Evolutionary conservation across 768 basidiomycete species (phyloP).

Genomic region (Boletus rubropictus): DNA sequence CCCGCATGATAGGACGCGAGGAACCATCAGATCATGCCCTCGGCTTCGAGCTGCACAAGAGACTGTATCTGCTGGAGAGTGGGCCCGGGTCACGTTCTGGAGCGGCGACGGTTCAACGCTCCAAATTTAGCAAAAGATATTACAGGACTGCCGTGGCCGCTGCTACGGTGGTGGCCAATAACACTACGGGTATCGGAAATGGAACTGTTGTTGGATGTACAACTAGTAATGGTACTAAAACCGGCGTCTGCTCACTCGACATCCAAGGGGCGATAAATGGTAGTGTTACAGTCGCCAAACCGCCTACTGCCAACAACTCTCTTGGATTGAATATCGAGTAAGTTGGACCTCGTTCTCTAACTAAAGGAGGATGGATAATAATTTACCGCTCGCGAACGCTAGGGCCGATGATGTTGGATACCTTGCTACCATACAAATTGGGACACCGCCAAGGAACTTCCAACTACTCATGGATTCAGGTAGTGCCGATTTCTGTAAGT

Average conservation of each 20-base stretch:
- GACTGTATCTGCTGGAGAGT: constrained; percentile 35
- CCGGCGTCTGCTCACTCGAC: constrained; percentile 34
- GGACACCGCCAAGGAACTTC: constrained; percentile 57
- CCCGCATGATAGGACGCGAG: constrained; percentile 59
- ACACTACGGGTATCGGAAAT: constrained; percentile 5
- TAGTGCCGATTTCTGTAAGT: constrained; percentile 54
- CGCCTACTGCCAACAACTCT: constrained; percentile 44
- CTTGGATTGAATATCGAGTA: constrained; percentile 69
- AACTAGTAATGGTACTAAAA: constrained; percentile 12
- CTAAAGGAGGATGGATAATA: not conserved
- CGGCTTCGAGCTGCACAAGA: constrained; percentile 38
- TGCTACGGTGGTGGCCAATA: constrained; percentile 1
- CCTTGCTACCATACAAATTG: constrained; percentile 54
- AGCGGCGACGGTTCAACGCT: not conserved
- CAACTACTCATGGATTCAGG: constrained; percentile 65
- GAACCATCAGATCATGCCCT: constrained; percentile 47
- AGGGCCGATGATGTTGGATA: constrained; percentile 54
- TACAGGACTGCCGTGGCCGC: constrained; percentile 10
- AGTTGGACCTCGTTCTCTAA: constrained; percentile 16
- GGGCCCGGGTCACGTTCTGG: constrained; percentile 14
- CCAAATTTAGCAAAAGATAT: constrained; percentile 5
- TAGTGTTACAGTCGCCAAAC: constrained; percentile 39
- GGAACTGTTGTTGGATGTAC: constrained; percentile 9
- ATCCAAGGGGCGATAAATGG: constrained; percentile 32
- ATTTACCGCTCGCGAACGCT: not conserved